phyloP scores from a whole-genome alignment of 768 basidiomycete species.

The Boletus eberwhitei region DNA sequence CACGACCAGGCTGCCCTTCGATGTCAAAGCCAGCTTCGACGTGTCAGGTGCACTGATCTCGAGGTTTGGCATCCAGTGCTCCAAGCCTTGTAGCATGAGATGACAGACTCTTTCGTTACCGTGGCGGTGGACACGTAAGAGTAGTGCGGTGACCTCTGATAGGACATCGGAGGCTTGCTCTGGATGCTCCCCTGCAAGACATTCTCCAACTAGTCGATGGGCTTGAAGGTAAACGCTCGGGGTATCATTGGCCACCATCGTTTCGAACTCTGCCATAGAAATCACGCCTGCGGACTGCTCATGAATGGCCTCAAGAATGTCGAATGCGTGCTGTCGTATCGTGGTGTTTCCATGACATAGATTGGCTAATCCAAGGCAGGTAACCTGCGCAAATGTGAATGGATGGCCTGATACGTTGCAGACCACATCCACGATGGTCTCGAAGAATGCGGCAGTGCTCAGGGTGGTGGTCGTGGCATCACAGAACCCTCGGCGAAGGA shows the following conservation, averaged over 20 bases:
- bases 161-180: constrained; percentile 62
- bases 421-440: constrained; percentile 70
- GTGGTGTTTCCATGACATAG: constrained; percentile 65
- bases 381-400: constrained; percentile 71
- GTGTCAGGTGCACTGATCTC: constrained; percentile 50
- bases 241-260: constrained; percentile 66
- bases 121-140: constrained; percentile 58
- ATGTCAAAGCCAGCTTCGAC: constrained; percentile 23
- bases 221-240: constrained; percentile 78
- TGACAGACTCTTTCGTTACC: constrained; percentile 49
- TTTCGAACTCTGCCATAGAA: constrained; percentile 69
- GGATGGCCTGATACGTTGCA: constrained; percentile 49
- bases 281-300: constrained; percentile 64
- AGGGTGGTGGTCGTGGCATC: constrained; percentile 47
- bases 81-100: constrained; percentile 72
- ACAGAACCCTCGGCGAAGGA: constrained; percentile 68
- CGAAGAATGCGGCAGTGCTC: constrained; percentile 69
- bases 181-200: constrained; percentile 76
- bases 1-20: constrained; percentile 60
- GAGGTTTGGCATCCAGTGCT: constrained; percentile 80
- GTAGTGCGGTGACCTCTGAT: constrained; percentile 65
- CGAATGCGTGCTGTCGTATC: constrained; percentile 74
- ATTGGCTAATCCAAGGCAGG: constrained; percentile 80
- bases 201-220: constrained; percentile 72
- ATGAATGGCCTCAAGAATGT: constrained; percentile 71